Evolutionary conservation across 2,329 filamentous ascomycete species (phyloP).

Genomic region (Nothomitra cinnamomea): DNA sequence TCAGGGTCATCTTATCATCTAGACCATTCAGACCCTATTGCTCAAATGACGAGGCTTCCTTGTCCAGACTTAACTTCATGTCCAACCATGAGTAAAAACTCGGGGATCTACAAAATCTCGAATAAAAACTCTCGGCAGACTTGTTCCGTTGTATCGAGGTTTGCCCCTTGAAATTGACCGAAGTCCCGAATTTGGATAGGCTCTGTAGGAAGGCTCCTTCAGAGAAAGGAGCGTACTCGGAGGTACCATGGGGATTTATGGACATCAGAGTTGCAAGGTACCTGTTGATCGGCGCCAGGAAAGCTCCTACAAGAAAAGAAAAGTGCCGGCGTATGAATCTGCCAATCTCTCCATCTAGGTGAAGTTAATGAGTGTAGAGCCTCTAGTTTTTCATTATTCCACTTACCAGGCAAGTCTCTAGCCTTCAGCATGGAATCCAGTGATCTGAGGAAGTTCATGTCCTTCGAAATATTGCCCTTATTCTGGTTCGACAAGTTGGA

Average conservation of each 20-base stretch:
- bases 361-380: not conserved
- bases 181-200: conserved; percentile 22
- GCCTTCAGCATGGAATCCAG: not conserved
- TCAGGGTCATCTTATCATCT: no score
- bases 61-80: conserved; percentile 25
- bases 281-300: conserved; percentile 23
- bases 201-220: conserved; percentile 21
- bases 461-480: not conserved
- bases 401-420: not conserved
- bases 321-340: conserved; percentile 24
- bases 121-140: conserved; percentile 21
- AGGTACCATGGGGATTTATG: conserved; percentile 20
- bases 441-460: not conserved
- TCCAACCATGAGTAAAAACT: conserved; percentile 27
- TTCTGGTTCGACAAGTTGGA: not conserved
- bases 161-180: conserved; percentile 22
- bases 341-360: not conserved
- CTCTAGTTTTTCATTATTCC: not conserved
- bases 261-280: conserved; percentile 21
- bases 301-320: conserved; percentile 24
- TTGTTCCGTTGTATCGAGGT: conserved; percentile 22
- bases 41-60: conserved; percentile 19
- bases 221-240: conserved; percentile 23
- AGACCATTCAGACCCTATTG: not conserved
- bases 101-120: conserved; percentile 20